Evolutionary conservation across 2,329 filamentous ascomycete species (phyloP), one percentile per base, ranked within the genome.

Genomic region (Penicillium italicum): DNA sequence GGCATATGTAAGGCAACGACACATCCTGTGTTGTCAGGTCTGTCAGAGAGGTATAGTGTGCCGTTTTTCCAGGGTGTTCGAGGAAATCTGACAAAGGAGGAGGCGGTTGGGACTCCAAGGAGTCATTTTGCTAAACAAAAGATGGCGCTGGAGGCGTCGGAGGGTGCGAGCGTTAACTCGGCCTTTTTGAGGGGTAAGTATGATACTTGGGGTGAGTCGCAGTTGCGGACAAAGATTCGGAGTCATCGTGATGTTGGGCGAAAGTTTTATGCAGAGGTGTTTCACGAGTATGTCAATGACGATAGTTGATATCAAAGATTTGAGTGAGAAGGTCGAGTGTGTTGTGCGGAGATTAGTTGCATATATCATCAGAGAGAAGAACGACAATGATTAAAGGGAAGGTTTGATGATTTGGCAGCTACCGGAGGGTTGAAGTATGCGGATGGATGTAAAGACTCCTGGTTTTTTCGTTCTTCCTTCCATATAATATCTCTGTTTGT

Each of bases 191-290:
- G 68, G 12, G 79, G 79, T 0, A 74, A 71, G 37, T 82, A 82
- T 55, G 76, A 81, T 49, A 82, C 80, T 0, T 82, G 80, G 79
- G 81, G 80, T 0, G 81, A 82, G 65, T 76, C 77, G 6, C 80
- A 82, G 67, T 63, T 83, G 38, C 70, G 81, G 53, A 83, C 79
- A 2, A 83, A 83, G 66, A 74, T 82, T 11, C 69, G 80, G 12
- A 82, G 80, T 53, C 80, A 82, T 65, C 69, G 75, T 3, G 74
- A 78, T 52, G 78, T 80, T 16, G 80, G 80, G 4, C 69, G 50
- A 55, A 76, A 63, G 60, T 81, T 80, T 55, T 82, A 82, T 52
- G 53, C 62, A 0, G 71, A 78, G 36, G 76, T 83, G 0, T 81
- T 74, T 65, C 76, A 81, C 2, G 72, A 69, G 59, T 82, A 82